Percentiles rank a stretch among this genome's conserved stretches.
Evolutionary conservation across 2,329 filamentous ascomycete genomes (phyloP).

Genomic region (Fonsecaea pugnacius): DNA sequence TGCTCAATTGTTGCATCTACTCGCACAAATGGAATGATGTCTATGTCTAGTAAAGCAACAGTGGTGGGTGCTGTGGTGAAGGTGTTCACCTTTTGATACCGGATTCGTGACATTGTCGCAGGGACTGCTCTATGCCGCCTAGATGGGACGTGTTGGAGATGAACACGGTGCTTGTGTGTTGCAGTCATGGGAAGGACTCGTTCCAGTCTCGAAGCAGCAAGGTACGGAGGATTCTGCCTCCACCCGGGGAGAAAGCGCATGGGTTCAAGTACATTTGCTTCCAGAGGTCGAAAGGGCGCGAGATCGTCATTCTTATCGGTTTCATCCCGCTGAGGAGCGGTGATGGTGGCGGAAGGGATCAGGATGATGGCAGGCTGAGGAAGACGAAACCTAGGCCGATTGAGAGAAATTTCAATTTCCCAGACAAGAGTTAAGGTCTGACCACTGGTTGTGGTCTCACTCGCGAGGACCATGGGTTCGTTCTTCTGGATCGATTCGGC

Average conservation of each 20-base stretch:
- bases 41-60: constrained; percentile 60
- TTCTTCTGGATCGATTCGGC: constrained; percentile 45
- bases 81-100: constrained; percentile 56
- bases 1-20: constrained; percentile 57
- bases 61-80: constrained; percentile 52
- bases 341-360: constrained; percentile 45
- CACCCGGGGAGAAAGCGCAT: constrained; percentile 57
- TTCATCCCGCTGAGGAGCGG: constrained; percentile 44
- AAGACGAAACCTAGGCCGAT: constrained; percentile 56
- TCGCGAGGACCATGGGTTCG: constrained; percentile 52
- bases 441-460: constrained; percentile 48
- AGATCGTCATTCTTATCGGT: constrained; percentile 57
- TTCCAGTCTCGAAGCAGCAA: constrained; percentile 62
- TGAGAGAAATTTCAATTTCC: constrained; percentile 50
- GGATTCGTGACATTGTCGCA: constrained; percentile 60
- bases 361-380: constrained; percentile 63
- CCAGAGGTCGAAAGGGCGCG: constrained; percentile 59
- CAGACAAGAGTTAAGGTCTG: constrained; percentile 48
- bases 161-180: constrained; percentile 55
- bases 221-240: constrained; percentile 54
- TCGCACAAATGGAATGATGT: constrained; percentile 58
- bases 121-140: constrained; percentile 60
- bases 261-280: constrained; percentile 62
- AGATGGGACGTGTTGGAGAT: constrained; percentile 59
- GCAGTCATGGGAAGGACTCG: constrained; percentile 60